A percentile compares a stretch with the other conserved stretches of the same genome.
phyloP scores from a whole-genome alignment of 805 yeast species.

The Wickerhamomyces ciferrii region DNA sequence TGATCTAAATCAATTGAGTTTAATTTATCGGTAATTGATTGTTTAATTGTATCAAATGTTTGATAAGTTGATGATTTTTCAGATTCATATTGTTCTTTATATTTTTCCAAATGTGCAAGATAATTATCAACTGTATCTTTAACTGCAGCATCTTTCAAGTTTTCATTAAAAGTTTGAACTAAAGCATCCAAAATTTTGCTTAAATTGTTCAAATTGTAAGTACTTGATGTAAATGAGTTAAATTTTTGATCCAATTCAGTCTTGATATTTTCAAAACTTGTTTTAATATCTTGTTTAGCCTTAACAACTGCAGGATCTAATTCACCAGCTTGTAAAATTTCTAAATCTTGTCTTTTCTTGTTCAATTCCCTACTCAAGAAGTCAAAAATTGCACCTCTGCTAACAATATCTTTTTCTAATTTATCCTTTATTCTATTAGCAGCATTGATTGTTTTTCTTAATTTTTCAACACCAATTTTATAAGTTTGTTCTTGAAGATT shows the following conservation, averaged over 20 bases:
- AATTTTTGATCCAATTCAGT: constrained; percentile 11
- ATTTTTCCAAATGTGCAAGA: constrained; percentile 6
- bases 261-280: constrained; percentile 13
- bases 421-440: constrained; percentile 19
- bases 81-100: constrained; percentile 3
- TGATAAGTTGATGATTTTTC: neutral
- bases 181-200: constrained; percentile 41
- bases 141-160: constrained; percentile 84
- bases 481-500: constrained; percentile 6
- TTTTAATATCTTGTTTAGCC: constrained; percentile 10
- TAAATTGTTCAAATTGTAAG: constrained; percentile 15
- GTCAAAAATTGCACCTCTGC: constrained; percentile 1
- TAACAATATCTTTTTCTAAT: constrained; percentile 22
- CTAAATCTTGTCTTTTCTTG: constrained; percentile 3
- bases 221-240: constrained; percentile 15
- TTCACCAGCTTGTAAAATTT: constrained; percentile 6
- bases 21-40: neutral
- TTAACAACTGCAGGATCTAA: constrained; percentile 10
- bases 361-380: constrained; percentile 8
- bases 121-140: constrained; percentile 58
- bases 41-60: neutral
- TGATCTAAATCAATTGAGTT: constrained; percentile 3
- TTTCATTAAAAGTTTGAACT: constrained; percentile 63
- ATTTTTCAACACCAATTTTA: constrained; percentile 14
- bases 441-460: constrained; percentile 11